Percentiles rank a stretch among this genome's conserved stretches.
Evolutionary conservation across 257 asterid species (phyloP).

Genomic region (Solanum pinnatisectum): DNA sequence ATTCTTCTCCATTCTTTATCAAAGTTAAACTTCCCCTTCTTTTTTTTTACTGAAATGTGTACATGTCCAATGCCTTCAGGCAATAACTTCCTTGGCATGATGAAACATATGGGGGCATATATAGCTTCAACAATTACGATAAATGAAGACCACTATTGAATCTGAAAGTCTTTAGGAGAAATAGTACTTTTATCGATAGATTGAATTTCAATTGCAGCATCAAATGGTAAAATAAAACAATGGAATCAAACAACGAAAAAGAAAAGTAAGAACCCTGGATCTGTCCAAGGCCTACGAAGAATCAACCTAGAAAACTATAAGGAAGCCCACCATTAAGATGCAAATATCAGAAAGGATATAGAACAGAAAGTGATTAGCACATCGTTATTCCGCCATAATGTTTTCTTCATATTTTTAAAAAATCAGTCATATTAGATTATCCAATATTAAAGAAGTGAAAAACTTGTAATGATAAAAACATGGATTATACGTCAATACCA

Average conservation of each 20-base stretch:
- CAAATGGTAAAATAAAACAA: not conserved
- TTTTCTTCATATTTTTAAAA: not conserved
- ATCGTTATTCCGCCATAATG: not conserved
- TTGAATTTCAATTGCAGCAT: not conserved
- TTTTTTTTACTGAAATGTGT: not conserved
- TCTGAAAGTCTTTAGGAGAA: not conserved
- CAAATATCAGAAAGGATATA: not conserved
- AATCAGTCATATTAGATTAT: not conserved
- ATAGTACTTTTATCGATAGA: not conserved
- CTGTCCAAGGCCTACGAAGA: too few relatives aligned
- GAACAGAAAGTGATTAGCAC: not conserved
- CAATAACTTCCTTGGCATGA: not conserved
- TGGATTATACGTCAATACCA: not conserved
- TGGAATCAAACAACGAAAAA: not conserved
- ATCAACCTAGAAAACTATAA: not conserved
- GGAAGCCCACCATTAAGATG: not conserved
- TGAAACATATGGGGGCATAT: not conserved
- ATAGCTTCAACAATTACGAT: not conserved
- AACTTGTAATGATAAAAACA: not conserved
- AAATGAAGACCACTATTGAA: not conserved
- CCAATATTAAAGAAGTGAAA: not conserved
- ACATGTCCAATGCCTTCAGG: not conserved
- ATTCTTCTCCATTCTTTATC: not conserved
- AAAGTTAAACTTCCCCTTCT: not conserved
- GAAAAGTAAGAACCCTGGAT: too few relatives aligned